These are phyloP conservation scores for Phalaenopsis hybrid DNA, from an alignment of 116 monocot species.

Conservation along the genomic window DNA sequence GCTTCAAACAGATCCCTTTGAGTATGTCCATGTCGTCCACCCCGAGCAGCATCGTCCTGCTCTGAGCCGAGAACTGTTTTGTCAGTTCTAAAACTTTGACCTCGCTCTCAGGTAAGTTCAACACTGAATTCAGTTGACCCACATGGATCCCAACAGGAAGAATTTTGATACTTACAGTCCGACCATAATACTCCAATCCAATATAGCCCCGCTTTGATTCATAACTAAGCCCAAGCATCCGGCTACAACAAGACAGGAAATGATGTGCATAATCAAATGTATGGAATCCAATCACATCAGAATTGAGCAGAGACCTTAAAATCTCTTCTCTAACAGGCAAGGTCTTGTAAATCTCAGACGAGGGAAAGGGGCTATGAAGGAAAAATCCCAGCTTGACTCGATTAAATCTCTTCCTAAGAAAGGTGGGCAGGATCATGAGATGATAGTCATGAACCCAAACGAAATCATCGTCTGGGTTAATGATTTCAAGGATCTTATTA, in stretches of 20 bases:
- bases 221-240: constrained; percentile 21
- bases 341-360: constrained; percentile 20
- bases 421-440: constrained; percentile 24
- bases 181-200: constrained; percentile 23
- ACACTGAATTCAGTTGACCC: constrained; percentile 18
- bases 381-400: constrained; percentile 26
- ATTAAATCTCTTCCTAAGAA: constrained; percentile 19
- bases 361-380: constrained; percentile 24
- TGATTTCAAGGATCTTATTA: constrained; percentile 17
- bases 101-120: constrained; percentile 14
- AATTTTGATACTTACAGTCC: constrained; percentile 25
- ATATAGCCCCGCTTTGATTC: constrained; percentile 27
- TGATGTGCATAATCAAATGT: constrained; percentile 28
- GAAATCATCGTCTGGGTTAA: constrained; percentile 20
- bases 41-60: constrained; percentile 20
- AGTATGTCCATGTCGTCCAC: constrained; percentile 29
- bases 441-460: constrained; percentile 29
- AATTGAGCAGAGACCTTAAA: constrained; percentile 19
- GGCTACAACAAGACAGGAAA: constrained; percentile 21
- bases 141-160: constrained; percentile 24
- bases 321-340: constrained; percentile 21
- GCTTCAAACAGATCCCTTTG: constrained; percentile 23
- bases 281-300: constrained; percentile 26
- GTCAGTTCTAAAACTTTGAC: constrained; percentile 11
- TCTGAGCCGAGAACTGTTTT: constrained; percentile 7